Conservation (phyloP, 1,284 basidiomycete genomes). For the Trametes versicolor region DNA sequence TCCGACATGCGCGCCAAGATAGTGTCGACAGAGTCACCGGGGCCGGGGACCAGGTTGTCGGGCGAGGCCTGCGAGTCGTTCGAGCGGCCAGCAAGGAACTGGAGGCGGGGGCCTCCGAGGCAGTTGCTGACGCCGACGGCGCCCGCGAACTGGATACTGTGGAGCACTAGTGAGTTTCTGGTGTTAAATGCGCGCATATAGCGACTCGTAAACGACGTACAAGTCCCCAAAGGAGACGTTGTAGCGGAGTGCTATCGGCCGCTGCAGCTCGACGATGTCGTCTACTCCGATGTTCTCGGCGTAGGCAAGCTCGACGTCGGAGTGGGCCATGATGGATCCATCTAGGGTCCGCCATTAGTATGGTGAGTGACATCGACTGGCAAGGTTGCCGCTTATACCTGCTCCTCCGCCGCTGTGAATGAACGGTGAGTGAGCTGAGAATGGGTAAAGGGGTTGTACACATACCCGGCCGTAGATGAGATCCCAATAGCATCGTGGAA, state of each 20-base stretch:
- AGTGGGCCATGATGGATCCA: constrained; percentile 43
- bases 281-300: constrained; percentile 44
- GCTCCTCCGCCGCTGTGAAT: constrained; percentile 7
- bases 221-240: constrained; percentile 45
- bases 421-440: background rate
- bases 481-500: constrained; percentile 31
- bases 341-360: constrained; percentile 17
- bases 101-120: constrained; percentile 41
- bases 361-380: background rate
- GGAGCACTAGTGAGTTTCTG: background rate
- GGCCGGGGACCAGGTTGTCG: constrained; percentile 43
- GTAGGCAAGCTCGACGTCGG: constrained; percentile 38
- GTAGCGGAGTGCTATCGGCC: constrained; percentile 39
- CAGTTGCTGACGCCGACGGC: constrained; percentile 44
- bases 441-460: background rate
- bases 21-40: constrained; percentile 38
- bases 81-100: constrained; percentile 42
- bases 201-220: constrained; percentile 27
- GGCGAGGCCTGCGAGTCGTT: constrained; percentile 37
- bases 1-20: constrained; percentile 43
- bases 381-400: background rate
- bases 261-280: constrained; percentile 41
- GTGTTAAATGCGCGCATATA: background rate
- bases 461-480: background rate
- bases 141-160: constrained; percentile 43